Evolutionary conservation across 139 green algal species (phyloP).

Genomic region (Pseudopediastrum boryanum): DNA sequence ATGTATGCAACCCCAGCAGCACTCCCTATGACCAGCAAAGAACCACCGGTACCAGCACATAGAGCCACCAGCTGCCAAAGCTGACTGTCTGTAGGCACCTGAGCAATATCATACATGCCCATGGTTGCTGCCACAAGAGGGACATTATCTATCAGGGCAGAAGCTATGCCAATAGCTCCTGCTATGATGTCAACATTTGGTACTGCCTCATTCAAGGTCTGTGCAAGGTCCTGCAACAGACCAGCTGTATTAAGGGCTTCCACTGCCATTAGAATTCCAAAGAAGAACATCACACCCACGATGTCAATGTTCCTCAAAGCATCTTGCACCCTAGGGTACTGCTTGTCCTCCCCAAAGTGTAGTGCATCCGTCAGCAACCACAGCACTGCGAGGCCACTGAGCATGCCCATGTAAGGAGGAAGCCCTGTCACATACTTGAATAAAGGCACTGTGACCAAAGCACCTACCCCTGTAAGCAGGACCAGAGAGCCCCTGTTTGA

Average conservation of each 20-base stretch:
- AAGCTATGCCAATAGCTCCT: constrained; percentile 68
- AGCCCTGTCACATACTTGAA: constrained; percentile 69
- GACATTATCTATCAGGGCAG: constrained; percentile 80
- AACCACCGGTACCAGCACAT: constrained; percentile 68
- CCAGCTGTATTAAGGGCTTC: constrained; percentile 65
- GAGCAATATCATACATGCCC: constrained; percentile 70
- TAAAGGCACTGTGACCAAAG: constrained; percentile 71
- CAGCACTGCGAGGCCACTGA: constrained; percentile 66
- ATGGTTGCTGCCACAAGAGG: constrained; percentile 75
- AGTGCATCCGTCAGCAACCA: constrained; percentile 81
- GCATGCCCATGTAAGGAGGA: constrained; percentile 79
- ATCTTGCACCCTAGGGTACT: constrained; percentile 4
- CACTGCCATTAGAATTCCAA: constrained; percentile 75
- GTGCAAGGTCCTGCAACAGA: constrained; percentile 60
- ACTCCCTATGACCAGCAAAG: constrained; percentile 76
- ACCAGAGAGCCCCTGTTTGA: constrained; percentile 54
- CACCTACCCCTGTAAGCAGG: constrained; percentile 59
- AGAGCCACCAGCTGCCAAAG: constrained; percentile 58
- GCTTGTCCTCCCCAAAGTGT: constrained; percentile 65
- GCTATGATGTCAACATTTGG: constrained; percentile 55
- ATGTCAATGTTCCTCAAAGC: constrained; percentile 26
- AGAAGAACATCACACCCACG: constrained; percentile 77
- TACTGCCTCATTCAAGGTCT: constrained; percentile 49
- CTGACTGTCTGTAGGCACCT: constrained; percentile 44
- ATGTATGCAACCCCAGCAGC: constrained; percentile 79